Base-by-base conservation (phyloP, 495 filamentous ascomycete genomes). In the Aspergillus incahuasiensis region DNA sequence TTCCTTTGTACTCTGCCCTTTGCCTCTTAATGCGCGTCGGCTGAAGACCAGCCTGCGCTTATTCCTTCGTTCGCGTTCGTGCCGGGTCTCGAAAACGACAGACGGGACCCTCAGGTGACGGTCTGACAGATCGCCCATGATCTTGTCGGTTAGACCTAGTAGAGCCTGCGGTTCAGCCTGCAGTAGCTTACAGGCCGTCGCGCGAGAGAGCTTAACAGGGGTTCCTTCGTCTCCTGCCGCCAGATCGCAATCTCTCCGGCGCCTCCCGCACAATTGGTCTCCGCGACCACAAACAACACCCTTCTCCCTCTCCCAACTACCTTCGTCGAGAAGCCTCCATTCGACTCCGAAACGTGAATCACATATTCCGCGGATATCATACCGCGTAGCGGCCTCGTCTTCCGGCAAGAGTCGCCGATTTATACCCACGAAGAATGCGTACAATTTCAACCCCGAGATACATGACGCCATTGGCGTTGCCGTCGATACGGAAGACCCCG, bases 341-440 rank as follows among this genome's bases (percentile, higher is more conserved):
- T 68, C 68, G 34, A 66, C 68, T 1, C 55, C 58, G 7, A 35
- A 52, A 15, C 46, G 58, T 48, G 28, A 59, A 42, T 64, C 65
- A 1, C 19, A 56, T 6, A 48, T 60, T 6, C 44, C 72, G 1
- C 69, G 63, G 8, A 70, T 82, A 39, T 72, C 73, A 30, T 82
- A 80, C 55, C 72, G 72, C 13, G 63, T 81, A 57, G 79, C 76
- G 25, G 81, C 78, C 38, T 82, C 79, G 15, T 85, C 82, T 48
- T 86, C 89, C 12, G 89, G 86, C 52, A 98, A 98, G 74, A 81
- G 85, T 57, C 79, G 81, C 44, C 79, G 74, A 22, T 92, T 89
- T 70, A 78, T 91, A 56, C 84, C 88, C 11, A 70, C 78, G 13
- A 79, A 77, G 28, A 84, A 94, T 69, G 70, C 84, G 42, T 91